Evolutionary conservation across 176 grass and related monocot species (phyloP).

Genomic region (Leersia perrieri): DNA sequence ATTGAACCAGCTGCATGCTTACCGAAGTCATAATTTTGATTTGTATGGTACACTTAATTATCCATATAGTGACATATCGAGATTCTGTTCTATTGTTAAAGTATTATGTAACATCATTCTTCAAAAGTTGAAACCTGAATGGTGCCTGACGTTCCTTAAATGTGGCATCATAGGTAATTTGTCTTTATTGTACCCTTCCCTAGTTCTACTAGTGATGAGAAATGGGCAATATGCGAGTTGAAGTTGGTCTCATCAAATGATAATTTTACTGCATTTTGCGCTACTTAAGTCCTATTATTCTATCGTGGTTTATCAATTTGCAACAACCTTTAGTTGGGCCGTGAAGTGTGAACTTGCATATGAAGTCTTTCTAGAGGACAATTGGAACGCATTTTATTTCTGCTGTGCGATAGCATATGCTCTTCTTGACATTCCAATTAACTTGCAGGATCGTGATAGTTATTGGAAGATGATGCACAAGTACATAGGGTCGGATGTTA

Average conservation of each 20-base stretch:
- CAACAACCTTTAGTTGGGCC: not conserved
- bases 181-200: not conserved
- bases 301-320: not conserved
- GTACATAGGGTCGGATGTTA: conserved; percentile 96
- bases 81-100: not conserved
- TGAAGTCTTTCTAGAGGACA: not conserved
- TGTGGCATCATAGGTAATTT: not conserved
- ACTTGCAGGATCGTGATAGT: conserved; percentile 83
- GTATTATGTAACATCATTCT: conserved; percentile 1
- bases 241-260: not conserved
- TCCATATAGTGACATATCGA: not conserved
- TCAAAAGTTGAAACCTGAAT: not conserved
- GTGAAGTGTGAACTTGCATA: not conserved
- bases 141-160: not conserved
- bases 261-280: not conserved
- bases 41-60: not conserved
- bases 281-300: not conserved
- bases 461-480: conserved; percentile 99
- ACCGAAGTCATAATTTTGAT: not conserved
- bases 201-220: not conserved
- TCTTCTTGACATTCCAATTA: conserved; percentile 24
- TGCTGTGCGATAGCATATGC: conserved; percentile 5
- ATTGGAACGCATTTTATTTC: not conserved
- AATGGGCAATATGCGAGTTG: not conserved
- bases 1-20: not conserved